Percentiles rank a stretch among this genome's conserved stretches.
Conservation (phyloP, 352 stramenopile species). For the Phytophthora citricola region DNA sequence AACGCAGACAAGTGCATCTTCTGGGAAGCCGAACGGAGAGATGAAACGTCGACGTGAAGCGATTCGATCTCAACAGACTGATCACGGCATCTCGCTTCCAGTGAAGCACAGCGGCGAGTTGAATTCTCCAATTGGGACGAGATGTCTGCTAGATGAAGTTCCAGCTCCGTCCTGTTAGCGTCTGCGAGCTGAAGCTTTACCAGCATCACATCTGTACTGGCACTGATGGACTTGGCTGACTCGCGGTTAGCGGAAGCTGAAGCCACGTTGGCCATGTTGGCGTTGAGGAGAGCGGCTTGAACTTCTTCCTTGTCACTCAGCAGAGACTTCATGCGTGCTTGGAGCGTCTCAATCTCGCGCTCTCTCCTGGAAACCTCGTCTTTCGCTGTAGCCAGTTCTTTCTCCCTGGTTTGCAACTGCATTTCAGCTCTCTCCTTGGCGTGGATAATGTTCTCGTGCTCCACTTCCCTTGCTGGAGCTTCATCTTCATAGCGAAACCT, state of each 20-base stretch:
- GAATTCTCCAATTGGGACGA: constrained; percentile 55
- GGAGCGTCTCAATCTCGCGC: constrained; percentile 39
- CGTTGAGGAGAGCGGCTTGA: constrained; percentile 40
- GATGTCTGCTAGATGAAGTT: constrained; percentile 57
- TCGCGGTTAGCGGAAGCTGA: constrained; percentile 18
- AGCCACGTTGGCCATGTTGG: constrained; percentile 34
- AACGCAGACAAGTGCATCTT: constrained; percentile 61
- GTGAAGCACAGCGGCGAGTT: constrained; percentile 40
- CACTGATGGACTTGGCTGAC: constrained; percentile 14
- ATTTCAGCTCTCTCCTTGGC: constrained; percentile 38
- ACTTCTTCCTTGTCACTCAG: constrained; percentile 49
- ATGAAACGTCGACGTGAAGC: constrained; percentile 60
- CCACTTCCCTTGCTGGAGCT: constrained; percentile 47
- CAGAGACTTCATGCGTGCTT: constrained; percentile 40
- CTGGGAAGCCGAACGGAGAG: constrained; percentile 47
- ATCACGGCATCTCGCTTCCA: constrained; percentile 61
- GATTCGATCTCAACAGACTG: constrained; percentile 60
- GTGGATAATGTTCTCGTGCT: constrained; percentile 27
- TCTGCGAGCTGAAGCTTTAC: constrained; percentile 70
- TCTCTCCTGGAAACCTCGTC: constrained; percentile 31
- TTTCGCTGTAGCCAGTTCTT: constrained; percentile 34
- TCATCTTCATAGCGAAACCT: constrained; percentile 40
- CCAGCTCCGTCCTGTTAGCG: constrained; percentile 57
- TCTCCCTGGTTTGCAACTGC: constrained; percentile 42
- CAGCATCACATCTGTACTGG: constrained; percentile 55